phyloP scores from a whole-genome alignment of 768 basidiomycete genomes.

The Suillus subaureus region DNA sequence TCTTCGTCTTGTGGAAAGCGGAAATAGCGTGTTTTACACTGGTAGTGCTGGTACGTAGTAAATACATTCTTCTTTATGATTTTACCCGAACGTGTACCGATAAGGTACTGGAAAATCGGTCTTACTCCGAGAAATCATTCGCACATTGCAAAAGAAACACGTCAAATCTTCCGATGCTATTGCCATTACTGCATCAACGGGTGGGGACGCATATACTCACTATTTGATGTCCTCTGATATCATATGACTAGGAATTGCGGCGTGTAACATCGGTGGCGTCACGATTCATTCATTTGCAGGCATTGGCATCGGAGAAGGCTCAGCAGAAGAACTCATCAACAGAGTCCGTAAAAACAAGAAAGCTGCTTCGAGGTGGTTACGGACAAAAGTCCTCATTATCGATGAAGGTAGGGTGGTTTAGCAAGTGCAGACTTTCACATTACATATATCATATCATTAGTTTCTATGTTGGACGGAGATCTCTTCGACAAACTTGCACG shows the following conservation, averaged over 20 bases:
- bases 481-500: constrained; percentile 87
- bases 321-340: constrained; percentile 56
- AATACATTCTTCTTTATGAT: constrained; percentile 7
- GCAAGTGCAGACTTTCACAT: neutral
- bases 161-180: constrained; percentile 65
- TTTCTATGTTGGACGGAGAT: constrained; percentile 96
- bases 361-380: constrained; percentile 74
- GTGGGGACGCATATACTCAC: constrained; percentile 37
- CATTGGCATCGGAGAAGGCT: constrained; percentile 80
- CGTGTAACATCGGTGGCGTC: constrained; percentile 95
- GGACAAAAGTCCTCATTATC: constrained; percentile 83
- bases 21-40: constrained; percentile 89
- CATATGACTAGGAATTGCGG: constrained; percentile 72
- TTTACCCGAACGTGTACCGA: constrained; percentile 20
- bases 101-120: constrained; percentile 97
- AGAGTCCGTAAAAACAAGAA: constrained; percentile 87
- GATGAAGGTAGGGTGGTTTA: constrained; percentile 62
- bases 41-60: constrained; percentile 85
- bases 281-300: constrained; percentile 97
- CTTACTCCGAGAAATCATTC: constrained; percentile 89
- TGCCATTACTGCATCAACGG: constrained; percentile 94
- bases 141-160: constrained; percentile 59
- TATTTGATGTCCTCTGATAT: neutral
- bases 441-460: constrained; percentile 41
- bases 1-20: constrained; percentile 71